Conservation (phyloP, 352 stramenopile species). For the Pythium monospermum region DNA sequence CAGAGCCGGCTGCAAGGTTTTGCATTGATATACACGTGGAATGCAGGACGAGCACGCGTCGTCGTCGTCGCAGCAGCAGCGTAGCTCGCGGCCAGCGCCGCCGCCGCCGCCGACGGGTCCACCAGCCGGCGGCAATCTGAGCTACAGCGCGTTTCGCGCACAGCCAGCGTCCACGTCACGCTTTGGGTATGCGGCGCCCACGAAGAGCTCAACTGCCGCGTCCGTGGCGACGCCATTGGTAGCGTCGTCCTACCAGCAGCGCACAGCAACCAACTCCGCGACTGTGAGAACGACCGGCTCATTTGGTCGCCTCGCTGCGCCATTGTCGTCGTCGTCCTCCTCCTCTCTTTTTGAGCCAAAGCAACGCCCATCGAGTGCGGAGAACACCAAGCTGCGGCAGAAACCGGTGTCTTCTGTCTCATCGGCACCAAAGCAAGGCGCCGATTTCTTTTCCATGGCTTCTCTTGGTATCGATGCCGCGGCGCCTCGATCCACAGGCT, state of each 20-base stretch:
- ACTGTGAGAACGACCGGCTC: too few relatives aligned
- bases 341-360: conserved; percentile 7
- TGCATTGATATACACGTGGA: not conserved
- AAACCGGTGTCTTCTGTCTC: conserved; percentile 27
- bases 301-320: conserved; percentile 11
- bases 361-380: conserved; percentile 44
- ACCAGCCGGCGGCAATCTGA: not conserved
- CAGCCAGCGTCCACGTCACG: not conserved
- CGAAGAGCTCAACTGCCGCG: not conserved
- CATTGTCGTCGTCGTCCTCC: not conserved
- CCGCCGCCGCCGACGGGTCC: conserved; percentile 4
- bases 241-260: not conserved
- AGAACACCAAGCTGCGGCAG: conserved; percentile 46
- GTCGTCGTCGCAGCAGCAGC: too few relatives aligned
- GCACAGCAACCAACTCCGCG: conserved; percentile 17
- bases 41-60: conserved; percentile 20
- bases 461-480: not conserved
- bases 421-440: conserved; percentile 6
- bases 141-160: conserved; percentile 3
- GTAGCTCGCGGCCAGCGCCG: conserved; percentile 15
- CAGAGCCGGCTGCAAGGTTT: not conserved
- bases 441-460: not conserved
- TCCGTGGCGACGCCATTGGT: not conserved
- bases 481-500: not conserved
- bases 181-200: conserved; percentile 18